Percentiles rank a stretch among this genome's conserved stretches.
Conservation (phyloP, 2,329 filamentous ascomycete genomes). For the Phaeosphaeria sp. region DNA sequence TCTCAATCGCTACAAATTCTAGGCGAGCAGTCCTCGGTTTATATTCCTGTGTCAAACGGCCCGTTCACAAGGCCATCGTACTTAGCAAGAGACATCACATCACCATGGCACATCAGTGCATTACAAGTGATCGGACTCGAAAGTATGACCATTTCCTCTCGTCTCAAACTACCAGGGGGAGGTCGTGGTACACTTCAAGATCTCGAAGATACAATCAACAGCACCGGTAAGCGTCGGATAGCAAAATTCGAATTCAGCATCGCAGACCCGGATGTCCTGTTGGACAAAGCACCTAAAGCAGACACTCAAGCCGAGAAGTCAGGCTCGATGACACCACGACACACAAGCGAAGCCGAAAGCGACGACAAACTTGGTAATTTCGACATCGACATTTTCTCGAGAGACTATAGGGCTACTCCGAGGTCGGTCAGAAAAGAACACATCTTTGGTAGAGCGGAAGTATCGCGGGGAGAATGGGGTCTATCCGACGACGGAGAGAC, state of each 20-base stretch:
- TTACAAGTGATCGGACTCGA: slow-evolving; percentile 80
- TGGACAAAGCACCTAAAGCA: slow-evolving; percentile 25
- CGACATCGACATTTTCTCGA: slow-evolving; percentile 44
- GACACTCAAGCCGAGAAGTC: slow-evolving; percentile 37
- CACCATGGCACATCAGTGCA: slow-evolving; percentile 81
- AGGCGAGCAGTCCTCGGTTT: slow-evolving; percentile 74
- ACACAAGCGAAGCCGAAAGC: slow-evolving; percentile 21
- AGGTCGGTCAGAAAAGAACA: slow-evolving; percentile 38
- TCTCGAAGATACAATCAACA: slow-evolving; percentile 72
- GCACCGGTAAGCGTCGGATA: slow-evolving; percentile 80
- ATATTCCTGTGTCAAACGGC: slow-evolving; percentile 74
- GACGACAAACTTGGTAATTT: slow-evolving; percentile 31
- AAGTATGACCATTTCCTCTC: slow-evolving; percentile 76
- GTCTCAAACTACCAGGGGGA: slow-evolving; percentile 60
- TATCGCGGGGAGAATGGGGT: slow-evolving; percentile 50
- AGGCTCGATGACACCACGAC: slow-evolving; percentile 31
- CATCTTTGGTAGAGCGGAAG: slow-evolving; percentile 50
- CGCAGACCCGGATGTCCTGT: slow-evolving; percentile 46
- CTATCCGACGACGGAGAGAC: slow-evolving; percentile 34
- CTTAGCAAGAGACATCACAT: slow-evolving; percentile 66
- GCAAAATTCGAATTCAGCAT: slow-evolving; percentile 76
- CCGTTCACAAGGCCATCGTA: slow-evolving; percentile 64
- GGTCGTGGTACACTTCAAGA: slow-evolving; percentile 64
- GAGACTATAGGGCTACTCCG: slow-evolving; percentile 33
- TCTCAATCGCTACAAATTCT: slow-evolving; percentile 75